Conservation (phyloP, 192 early-diverging fungal genomes). For the Tieghemiomyces parasiticus region DNA sequence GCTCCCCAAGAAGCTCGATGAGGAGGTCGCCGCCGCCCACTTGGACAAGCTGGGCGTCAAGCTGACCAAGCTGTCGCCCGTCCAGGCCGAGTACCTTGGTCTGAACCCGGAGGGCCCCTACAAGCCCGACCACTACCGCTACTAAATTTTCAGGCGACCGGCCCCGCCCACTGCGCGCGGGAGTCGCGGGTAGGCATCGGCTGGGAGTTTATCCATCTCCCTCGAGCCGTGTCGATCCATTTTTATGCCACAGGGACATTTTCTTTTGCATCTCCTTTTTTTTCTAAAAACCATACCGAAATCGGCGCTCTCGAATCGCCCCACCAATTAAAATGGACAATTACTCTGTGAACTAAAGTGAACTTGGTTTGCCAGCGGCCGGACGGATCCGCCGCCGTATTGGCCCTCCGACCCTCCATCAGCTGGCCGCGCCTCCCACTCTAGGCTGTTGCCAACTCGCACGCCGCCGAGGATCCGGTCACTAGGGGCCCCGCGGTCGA, state of each 20-base stretch:
- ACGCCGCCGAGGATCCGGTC: too few species aligned
- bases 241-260: not conserved
- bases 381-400: too few species aligned
- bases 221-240: not conserved
- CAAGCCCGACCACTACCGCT: constrained; percentile 97
- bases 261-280: not conserved
- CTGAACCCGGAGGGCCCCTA: constrained; percentile 73
- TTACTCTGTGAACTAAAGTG: too few species aligned
- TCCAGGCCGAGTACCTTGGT: constrained; percentile 71
- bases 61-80: constrained; percentile 58
- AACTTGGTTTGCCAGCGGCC: too few species aligned
- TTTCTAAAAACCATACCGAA: not conserved
- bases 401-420: too few species aligned
- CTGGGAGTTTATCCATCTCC: not conserved
- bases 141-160: too few species aligned
- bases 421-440: too few species aligned
- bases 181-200: too few species aligned
- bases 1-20: constrained; percentile 98
- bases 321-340: not conserved
- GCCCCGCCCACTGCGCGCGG: too few species aligned
- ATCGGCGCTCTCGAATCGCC: not conserved
- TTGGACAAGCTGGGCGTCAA: constrained; percentile 91
- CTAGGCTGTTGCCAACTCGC: too few species aligned
- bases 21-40: constrained; percentile 95
- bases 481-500: too few species aligned